Conservation (phyloP, 257 asterid species). For the Perilla frutescens region DNA sequence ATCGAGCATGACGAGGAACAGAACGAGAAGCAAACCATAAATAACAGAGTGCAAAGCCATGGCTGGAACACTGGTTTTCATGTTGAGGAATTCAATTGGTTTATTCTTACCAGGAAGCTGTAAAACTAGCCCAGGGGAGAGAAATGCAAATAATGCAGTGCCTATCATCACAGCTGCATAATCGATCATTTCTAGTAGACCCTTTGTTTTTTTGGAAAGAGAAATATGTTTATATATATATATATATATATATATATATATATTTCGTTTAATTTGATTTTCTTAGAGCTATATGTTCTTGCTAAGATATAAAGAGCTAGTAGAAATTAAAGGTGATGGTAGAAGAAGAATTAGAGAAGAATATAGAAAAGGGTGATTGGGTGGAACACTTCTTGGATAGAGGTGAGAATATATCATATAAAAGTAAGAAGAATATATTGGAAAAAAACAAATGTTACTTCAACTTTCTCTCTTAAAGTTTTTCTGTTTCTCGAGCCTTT, state of each 20-base stretch:
- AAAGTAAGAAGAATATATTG: conserved; percentile 39
- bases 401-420: conserved; percentile 32
- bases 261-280: too few species aligned
- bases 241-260: too few species aligned
- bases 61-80: conserved; percentile 72
- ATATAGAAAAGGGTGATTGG: conserved; percentile 34
- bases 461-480: background rate
- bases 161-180: conserved; percentile 75
- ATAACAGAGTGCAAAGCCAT: conserved; percentile 64
- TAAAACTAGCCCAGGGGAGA: conserved; percentile 70
- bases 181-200: conserved; percentile 51
- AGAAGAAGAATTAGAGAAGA: conserved; percentile 25
- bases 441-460: conserved; percentile 20
- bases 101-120: conserved; percentile 79
- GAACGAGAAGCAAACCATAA: conserved; percentile 74
- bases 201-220: background rate
- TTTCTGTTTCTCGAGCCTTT: conserved; percentile 14
- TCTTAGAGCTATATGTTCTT: conserved; percentile 3
- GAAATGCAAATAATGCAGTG: conserved; percentile 69
- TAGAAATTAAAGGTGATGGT: background rate
- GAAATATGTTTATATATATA: too few species aligned
- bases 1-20: conserved; percentile 69
- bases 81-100: conserved; percentile 70
- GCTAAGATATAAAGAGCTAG: conserved; percentile 16
- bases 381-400: conserved; percentile 19